Base-by-base conservation (phyloP, 257 asterid genomes). In the Primulina eburnea region DNA sequence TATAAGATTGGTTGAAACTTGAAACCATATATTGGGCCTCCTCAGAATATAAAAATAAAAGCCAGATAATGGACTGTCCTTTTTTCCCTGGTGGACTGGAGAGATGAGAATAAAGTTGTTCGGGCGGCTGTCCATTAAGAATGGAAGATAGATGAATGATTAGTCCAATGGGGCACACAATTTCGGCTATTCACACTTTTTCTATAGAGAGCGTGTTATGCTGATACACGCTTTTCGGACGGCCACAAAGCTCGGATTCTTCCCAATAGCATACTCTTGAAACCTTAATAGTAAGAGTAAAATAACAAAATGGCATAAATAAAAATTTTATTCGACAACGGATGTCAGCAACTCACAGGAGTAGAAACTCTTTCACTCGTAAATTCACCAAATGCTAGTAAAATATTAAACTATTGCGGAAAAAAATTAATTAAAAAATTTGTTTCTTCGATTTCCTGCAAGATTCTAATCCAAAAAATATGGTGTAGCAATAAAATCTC, bases 401-500 rank as follows among this genome's bases (percentile, higher is more conserved):
- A 5, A 5, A 5, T 50, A 17, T 5, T 5, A 59, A 50, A 65
- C 16, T 56, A 68, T 9, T 67, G 10, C 52, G 61, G 28, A 62
- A 53, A 16, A 8, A 72, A 61, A 61, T 66, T 28, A 65, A 26
- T 30, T 40, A 74, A 74, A 35, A 33, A 55, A 4, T 34, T 56
- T 53, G 30, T 37, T 64, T 66, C 64, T 60, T 68, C 73, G 33
- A 69, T 55, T 43, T 32, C 60, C 24, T 16, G 64, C 21, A 69
- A 59, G 55, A 57, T 47, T 59, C 38, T 67, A 64, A 79, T 29
- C 67, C 52, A 60, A 73, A 73, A 12, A 56, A 65, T 29, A 65
- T 14, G 61, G n/a, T 68, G 12, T 73, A 80, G 57, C 72, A 77
- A 68, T 78, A 81, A 81, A 81, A 81, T 78, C 37, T 50, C 67